phyloP scores from a whole-genome alignment of 805 yeast genomes.

The Candida oleophila region DNA sequence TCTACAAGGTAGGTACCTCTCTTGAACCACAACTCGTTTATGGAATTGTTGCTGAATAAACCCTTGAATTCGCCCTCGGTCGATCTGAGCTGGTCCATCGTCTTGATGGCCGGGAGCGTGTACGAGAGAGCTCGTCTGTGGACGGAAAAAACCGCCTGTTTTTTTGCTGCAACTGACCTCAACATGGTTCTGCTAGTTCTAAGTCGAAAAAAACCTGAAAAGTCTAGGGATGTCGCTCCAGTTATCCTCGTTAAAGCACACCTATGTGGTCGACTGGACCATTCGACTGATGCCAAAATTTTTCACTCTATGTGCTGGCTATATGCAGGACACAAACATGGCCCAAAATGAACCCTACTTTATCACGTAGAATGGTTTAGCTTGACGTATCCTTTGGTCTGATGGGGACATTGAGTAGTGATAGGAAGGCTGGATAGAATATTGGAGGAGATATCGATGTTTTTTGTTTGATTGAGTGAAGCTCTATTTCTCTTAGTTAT shows the following conservation, averaged over 20 bases:
- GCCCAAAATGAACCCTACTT: too few relatives aligned
- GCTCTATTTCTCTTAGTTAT: too few relatives aligned
- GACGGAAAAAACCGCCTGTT: neutral
- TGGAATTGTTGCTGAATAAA: constrained; percentile 29
- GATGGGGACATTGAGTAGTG: too few relatives aligned
- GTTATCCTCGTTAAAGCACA: too few relatives aligned
- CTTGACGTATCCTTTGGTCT: too few relatives aligned
- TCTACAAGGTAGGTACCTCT: constrained; percentile 35
- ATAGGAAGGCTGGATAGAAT: too few relatives aligned
- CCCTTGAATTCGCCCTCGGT: constrained; percentile 31
- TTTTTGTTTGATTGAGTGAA: too few relatives aligned
- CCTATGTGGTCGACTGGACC: neutral
- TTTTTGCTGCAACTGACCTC: neutral
- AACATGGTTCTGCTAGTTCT: neutral
- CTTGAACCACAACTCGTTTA: constrained; percentile 38
- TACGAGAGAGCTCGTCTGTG: constrained; percentile 24
- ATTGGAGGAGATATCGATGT: too few relatives aligned
- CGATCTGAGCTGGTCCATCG: constrained; percentile 28
- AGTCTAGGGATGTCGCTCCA: too few relatives aligned
- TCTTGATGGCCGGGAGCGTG: constrained; percentile 30
- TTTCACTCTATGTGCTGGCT: neutral
- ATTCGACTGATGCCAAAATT: neutral
- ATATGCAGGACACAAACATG: neutral
- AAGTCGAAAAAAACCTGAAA: neutral
- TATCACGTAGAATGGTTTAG: too few relatives aligned